Conservation (phyloP, 495 filamentous ascomycete species). For the Staphylotrichum longicolle region DNA sequence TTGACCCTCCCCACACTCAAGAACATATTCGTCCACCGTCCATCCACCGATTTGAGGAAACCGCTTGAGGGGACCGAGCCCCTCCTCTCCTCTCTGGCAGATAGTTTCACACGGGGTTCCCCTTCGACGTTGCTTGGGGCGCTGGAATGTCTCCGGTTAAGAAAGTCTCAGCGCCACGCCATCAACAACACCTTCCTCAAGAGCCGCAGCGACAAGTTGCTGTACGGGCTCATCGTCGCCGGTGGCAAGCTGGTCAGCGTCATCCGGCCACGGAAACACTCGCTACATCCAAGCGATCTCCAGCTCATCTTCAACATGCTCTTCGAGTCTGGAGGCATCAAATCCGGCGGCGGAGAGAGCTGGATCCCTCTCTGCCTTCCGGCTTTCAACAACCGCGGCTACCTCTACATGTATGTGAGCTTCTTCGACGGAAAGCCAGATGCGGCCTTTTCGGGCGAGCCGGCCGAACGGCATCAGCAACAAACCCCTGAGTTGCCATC, state of each 20-base stretch:
- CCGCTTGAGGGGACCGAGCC: conserved; percentile 93
- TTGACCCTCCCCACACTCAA: conserved; percentile 86
- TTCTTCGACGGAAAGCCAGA: conserved; percentile 61
- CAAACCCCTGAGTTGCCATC: not conserved
- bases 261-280: conserved; percentile 89
- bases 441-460: conserved; percentile 32
- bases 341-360: conserved; percentile 83
- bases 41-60: conserved; percentile 85
- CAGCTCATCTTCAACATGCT: conserved; percentile 99
- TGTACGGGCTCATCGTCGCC: conserved; percentile 93
- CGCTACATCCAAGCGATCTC: conserved; percentile 90
- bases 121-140: conserved; percentile 84
- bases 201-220: conserved; percentile 65
- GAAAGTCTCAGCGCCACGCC: conserved; percentile 77
- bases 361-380: conserved; percentile 97
- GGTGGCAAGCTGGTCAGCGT: conserved; percentile 94
- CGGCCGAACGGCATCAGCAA: not conserved
- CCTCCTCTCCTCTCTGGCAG: conserved; percentile 85
- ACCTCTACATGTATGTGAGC: conserved; percentile 98
- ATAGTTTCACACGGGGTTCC: conserved; percentile 91
- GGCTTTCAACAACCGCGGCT: conserved; percentile 96
- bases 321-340: conserved; percentile 89
- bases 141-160: conserved; percentile 82
- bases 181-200: conserved; percentile 88
- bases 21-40: conserved; percentile 83